Percentiles rank a stretch among this genome's conserved stretches.
These are phyloP conservation scores for Penicillium sp. DNA, from an alignment of 2,329 filamentous ascomycete species.

Conservation along the genomic window DNA sequence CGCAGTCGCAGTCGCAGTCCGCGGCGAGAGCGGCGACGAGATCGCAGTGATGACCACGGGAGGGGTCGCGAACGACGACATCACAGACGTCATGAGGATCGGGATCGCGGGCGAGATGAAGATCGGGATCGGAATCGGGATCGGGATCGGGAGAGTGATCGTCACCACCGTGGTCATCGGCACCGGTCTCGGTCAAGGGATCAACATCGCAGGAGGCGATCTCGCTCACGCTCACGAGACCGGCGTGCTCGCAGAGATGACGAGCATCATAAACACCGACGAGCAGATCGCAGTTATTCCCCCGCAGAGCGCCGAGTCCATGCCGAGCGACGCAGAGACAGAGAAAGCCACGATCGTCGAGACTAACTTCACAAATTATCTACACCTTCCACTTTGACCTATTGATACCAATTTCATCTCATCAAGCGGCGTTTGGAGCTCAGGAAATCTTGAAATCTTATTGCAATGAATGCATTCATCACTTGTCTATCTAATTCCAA, in stretches of 20 bases:
- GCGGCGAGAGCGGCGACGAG: slow-evolving; percentile 34
- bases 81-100: slow-evolving; percentile 36
- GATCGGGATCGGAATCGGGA: slow-evolving; percentile 24
- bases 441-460: background rate
- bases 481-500: slow-evolving; percentile 10
- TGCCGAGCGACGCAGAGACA: slow-evolving; percentile 31
- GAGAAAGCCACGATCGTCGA: slow-evolving; percentile 32
- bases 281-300: slow-evolving; percentile 29
- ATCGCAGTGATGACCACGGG: slow-evolving; percentile 33
- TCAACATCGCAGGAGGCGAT: slow-evolving; percentile 29
- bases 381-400: background rate
- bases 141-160: slow-evolving; percentile 9
- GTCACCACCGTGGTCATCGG: slow-evolving; percentile 38
- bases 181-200: slow-evolving; percentile 37
- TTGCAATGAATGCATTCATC: background rate
- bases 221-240: slow-evolving; percentile 35
- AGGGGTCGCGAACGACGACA: slow-evolving; percentile 54
- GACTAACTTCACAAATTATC: slow-evolving; percentile 20
- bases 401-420: background rate
- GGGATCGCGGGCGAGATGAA: slow-evolving; percentile 9
- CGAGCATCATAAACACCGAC: slow-evolving; percentile 28
- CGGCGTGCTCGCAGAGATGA: slow-evolving; percentile 31
- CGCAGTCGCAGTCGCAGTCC: slow-evolving; percentile 42
- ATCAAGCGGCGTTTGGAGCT: background rate
- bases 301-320: slow-evolving; percentile 28